A percentile compares a stretch with the other conserved stretches of the same genome.
These are phyloP conservation scores for Hypoxylon cercidicola DNA, from an alignment of 495 filamentous ascomycete genomes.

Conservation along the genomic window DNA sequence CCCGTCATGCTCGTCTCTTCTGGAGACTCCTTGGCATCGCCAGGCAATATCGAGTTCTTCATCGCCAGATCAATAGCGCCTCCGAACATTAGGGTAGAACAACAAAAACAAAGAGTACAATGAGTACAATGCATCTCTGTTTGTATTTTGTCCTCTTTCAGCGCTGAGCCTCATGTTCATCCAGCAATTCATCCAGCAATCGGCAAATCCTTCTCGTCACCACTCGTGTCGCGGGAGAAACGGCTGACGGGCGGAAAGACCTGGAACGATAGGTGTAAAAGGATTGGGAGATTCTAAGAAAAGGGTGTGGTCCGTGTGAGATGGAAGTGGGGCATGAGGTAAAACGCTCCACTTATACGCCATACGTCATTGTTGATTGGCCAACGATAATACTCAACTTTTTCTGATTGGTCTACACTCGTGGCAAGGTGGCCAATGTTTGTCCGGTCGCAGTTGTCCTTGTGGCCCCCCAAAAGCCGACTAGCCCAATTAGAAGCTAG, in stretches of 20 bases:
- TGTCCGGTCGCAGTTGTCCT: conserved; percentile 32
- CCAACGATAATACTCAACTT: conserved; percentile 6
- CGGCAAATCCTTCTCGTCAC: too few relatives aligned
- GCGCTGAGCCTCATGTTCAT: conserved; percentile 15
- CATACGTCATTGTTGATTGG: conserved; percentile 26
- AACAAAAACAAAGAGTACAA: too few relatives aligned
- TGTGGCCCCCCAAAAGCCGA: conserved; percentile 26
- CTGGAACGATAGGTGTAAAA: too few relatives aligned
- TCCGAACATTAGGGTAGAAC: too few relatives aligned
- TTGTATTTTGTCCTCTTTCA: not conserved
- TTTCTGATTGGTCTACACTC: conserved; percentile 20
- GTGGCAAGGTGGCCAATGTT: conserved; percentile 17
- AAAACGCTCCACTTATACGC: conserved; percentile 13
- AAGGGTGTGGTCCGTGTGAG: conserved; percentile 8
- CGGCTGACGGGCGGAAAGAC: not conserved
- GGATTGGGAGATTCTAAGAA: too few relatives aligned
- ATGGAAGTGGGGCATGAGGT: conserved; percentile 11
- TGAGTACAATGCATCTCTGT: too few relatives aligned
- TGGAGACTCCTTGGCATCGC: not conserved
- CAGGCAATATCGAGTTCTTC: too few relatives aligned
- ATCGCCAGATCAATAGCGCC: too few relatives aligned
- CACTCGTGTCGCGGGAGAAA: not conserved
- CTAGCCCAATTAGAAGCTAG: not conserved
- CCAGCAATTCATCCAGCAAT: too few relatives aligned
- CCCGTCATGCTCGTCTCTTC: not conserved